These are phyloP conservation scores for Fusarium newnesense DNA, from an alignment of 2,329 filamentous ascomycete genomes.

Conservation along the genomic window DNA sequence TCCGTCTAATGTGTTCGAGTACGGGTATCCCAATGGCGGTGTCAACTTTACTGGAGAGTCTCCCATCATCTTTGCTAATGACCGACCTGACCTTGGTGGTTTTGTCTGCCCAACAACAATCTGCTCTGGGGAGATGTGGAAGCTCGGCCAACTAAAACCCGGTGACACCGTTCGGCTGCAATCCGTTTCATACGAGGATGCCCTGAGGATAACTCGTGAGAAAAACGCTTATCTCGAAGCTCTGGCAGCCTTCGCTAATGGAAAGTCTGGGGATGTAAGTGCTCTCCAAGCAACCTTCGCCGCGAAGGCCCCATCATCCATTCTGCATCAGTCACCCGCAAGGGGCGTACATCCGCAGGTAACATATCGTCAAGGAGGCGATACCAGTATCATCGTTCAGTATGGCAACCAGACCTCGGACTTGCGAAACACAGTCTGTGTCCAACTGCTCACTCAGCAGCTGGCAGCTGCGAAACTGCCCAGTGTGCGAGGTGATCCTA, in stretches of 20 bases:
- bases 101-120: slow-evolving; percentile 46
- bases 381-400: background rate
- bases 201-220: background rate
- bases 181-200: slow-evolving; percentile 9
- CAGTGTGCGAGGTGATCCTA: background rate
- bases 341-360: background rate
- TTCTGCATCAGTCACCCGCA: background rate
- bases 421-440: background rate
- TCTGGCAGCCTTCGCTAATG: background rate
- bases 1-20: slow-evolving; percentile 58
- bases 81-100: slow-evolving; percentile 49
- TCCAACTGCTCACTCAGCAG: background rate
- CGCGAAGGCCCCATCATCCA: background rate
- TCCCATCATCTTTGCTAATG: slow-evolving; percentile 48
- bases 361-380: background rate
- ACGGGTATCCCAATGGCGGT: slow-evolving; percentile 30
- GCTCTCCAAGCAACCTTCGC: background rate
- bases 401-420: background rate
- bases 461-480: background rate
- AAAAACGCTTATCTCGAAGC: background rate
- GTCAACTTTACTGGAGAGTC: slow-evolving; percentile 51
- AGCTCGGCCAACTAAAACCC: slow-evolving; percentile 49
- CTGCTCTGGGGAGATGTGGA: slow-evolving; percentile 49
- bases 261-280: background rate
- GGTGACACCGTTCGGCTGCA: slow-evolving; percentile 40